Percentiles rank a stretch among this genome's conserved stretches.
Conservation (phyloP, 2,329 filamentous ascomycete species). For the Penicillium glabrum region DNA sequence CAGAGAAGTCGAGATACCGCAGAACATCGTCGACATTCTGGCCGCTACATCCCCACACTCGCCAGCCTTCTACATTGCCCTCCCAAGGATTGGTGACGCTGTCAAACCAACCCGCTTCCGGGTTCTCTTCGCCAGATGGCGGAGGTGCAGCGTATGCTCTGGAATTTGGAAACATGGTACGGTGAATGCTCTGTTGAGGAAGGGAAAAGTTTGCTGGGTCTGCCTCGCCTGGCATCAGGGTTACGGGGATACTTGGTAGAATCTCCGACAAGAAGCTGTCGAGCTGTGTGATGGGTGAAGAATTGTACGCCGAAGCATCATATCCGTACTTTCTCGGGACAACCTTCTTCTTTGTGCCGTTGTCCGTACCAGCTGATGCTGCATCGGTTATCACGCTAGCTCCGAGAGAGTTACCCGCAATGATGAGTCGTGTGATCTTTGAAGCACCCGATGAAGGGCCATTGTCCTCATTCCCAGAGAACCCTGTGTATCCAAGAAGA, state of each 20-base stretch:
- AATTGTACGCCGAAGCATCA: constrained; percentile 84
- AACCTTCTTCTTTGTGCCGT: constrained; percentile 45
- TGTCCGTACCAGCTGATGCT: constrained; percentile 41
- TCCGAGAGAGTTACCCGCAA: constrained; percentile 84
- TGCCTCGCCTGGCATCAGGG: constrained; percentile 76
- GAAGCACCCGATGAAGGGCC: constrained; percentile 32
- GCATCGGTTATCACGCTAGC: constrained; percentile 35
- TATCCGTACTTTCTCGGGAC: constrained; percentile 85
- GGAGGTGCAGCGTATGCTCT: constrained; percentile 61
- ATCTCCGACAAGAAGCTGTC: constrained; percentile 80
- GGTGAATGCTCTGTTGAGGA: constrained; percentile 89
- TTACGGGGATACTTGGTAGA: constrained; percentile 83
- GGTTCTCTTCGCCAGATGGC: constrained; percentile 31
- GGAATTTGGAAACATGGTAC: constrained; percentile 81
- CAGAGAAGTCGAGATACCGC: constrained; percentile 71
- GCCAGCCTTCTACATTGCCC: constrained; percentile 85
- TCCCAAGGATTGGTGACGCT: constrained; percentile 91
- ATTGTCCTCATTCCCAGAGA: constrained; percentile 52
- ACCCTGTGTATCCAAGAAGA: constrained; percentile 76
- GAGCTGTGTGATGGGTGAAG: constrained; percentile 76
- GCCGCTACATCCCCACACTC: constrained; percentile 80
- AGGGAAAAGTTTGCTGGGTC: constrained; percentile 89
- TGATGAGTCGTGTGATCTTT: constrained; percentile 78
- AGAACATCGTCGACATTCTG: constrained; percentile 94
- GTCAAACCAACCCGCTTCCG: constrained; percentile 74